A percentile compares a stretch with the other conserved stretches of the same genome.
phyloP scores from a whole-genome alignment of 139 green algal genomes.

The Chlorella sp. region DNA sequence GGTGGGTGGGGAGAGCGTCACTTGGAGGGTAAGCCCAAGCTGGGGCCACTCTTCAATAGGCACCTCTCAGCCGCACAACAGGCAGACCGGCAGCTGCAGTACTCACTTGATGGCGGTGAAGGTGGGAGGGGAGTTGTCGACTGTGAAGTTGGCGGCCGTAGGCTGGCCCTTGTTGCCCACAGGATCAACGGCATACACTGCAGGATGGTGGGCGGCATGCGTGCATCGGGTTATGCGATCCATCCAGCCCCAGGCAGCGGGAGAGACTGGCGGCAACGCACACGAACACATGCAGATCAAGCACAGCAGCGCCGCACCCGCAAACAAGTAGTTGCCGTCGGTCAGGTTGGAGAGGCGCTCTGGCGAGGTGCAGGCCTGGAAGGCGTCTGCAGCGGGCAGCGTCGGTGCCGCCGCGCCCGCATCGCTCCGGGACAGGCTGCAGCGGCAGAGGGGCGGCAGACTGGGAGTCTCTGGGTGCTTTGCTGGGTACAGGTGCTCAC shows the following conservation, averaged over 20 bases:
- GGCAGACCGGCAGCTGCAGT: too few relatives aligned
- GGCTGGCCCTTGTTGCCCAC: constrained; percentile 47
- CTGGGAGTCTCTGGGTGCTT: too few relatives aligned
- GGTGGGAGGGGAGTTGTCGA: constrained; percentile 38
- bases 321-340: constrained; percentile 44
- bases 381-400: not conserved
- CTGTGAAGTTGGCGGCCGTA: constrained; percentile 6
- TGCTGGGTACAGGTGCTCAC: too few relatives aligned
- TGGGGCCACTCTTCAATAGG: too few relatives aligned
- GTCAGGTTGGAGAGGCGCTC: constrained; percentile 34
- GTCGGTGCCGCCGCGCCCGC: not conserved
- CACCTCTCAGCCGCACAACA: too few relatives aligned
- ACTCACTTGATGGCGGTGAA: not conserved
- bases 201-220: not conserved
- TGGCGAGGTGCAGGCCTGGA: constrained; percentile 31
- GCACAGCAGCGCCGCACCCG: too few relatives aligned
- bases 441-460: not conserved
- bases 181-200: constrained; percentile 4
- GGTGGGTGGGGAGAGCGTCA: too few relatives aligned
- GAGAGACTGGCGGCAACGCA: too few relatives aligned
- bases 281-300: too few relatives aligned
- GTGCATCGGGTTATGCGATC: too few relatives aligned
- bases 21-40: too few relatives aligned
- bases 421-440: constrained; percentile 6
- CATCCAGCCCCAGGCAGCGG: too few relatives aligned